Conservation (phyloP, 805 yeast genomes). For the Pachysolen tannophilus region DNA sequence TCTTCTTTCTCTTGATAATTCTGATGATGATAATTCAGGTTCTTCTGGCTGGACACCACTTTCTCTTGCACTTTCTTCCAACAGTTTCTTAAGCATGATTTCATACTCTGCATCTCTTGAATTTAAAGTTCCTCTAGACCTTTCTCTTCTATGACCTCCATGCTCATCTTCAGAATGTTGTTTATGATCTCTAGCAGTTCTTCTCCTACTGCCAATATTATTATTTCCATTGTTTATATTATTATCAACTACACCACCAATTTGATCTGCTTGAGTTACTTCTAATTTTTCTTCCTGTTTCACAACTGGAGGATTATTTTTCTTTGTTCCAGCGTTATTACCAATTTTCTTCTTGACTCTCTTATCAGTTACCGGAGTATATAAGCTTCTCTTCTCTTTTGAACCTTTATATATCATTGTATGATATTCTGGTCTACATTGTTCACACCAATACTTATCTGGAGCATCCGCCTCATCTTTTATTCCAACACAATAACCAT, state of each 20-base stretch:
- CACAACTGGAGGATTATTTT: constrained; percentile 16
- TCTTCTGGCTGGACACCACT: constrained; percentile 31
- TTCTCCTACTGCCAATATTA: constrained; percentile 1
- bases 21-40: constrained; percentile 23
- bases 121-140: constrained; percentile 11
- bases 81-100: constrained; percentile 31
- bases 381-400: constrained; percentile 39
- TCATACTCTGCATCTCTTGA: constrained; percentile 27
- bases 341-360: neutral
- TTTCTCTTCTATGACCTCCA: constrained; percentile 17
- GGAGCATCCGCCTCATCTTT: constrained; percentile 69
- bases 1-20: constrained; percentile 18
- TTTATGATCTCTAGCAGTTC: neutral
- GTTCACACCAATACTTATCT: constrained; percentile 92
- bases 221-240: neutral
- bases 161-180: constrained; percentile 6
- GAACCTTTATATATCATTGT: constrained; percentile 36
- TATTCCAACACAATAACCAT: constrained; percentile 91
- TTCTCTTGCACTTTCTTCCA: constrained; percentile 50
- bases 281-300: constrained; percentile 15
- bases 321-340: too few species aligned
- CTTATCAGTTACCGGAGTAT: constrained; percentile 34
- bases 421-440: constrained; percentile 82
- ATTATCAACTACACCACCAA: constrained; percentile 8
- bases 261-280: constrained; percentile 14